Base-by-base conservation (phyloP, 306 rosid genomes). In the Fragaria nilgerrensis region DNA sequence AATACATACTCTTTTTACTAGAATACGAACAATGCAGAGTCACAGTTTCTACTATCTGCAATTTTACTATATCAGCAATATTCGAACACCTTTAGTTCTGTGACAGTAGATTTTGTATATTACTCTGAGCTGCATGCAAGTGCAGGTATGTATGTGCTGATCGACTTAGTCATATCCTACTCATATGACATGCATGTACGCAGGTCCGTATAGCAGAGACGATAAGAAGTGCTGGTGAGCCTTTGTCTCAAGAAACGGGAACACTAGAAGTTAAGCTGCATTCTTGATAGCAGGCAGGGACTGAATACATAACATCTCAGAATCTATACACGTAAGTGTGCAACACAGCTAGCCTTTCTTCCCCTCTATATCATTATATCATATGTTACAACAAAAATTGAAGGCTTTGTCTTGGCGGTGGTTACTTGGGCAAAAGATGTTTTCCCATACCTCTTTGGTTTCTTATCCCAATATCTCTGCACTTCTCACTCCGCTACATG, bases 371-470 rank as follows among this genome's bases (percentile, higher is more conserved):
- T 50, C 39, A 45, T 27, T 74, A 39, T 41, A 67, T 67, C 72
- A 67, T 67, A 39, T n/a, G 72, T 39, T 67, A 67, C 19, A 67
- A 52, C 62, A 69, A 79, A 43, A 68, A 83, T 90, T 83, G 78
- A 79, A 79, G 84, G 82, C 67, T 79, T 87, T 93, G 85, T 73
- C 77, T 77, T 91, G 84, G 82, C 77, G 84, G 91, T 91, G 95
- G 96, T 93, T 93, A 86, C 69, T 81, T 70, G 52, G 81, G 79
- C 93, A 89, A 22, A 4, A 67, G 64, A 64, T 82, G 83, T 83
- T 86, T 78, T 75, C 87, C 91, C 89, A 86, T 84, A 76, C 89
- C 85, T 49, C 20, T 68, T 81, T 11, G 80, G 71, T 83, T 76
- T 68, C 87, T 81, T 84, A 85, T 88, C 88, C 69, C 34, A 41